These are phyloP conservation scores for Emergomyces africanus DNA, from an alignment of 2,329 filamentous ascomycete genomes.

Conservation along the genomic window DNA sequence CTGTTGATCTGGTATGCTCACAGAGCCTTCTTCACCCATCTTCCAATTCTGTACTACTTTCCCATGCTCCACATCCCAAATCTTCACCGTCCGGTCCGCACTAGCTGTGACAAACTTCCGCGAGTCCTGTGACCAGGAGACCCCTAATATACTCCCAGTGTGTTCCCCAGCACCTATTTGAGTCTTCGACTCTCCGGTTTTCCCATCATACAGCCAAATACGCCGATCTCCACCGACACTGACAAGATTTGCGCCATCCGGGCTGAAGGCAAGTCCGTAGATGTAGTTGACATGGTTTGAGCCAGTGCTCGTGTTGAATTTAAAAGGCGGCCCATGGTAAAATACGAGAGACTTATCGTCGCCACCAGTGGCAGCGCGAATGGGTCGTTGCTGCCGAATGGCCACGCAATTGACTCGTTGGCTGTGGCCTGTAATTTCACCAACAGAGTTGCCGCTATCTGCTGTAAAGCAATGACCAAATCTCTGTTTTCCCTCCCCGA, in stretches of 20 bases:
- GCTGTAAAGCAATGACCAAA: conserved; percentile 91
- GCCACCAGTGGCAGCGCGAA: conserved; percentile 79
- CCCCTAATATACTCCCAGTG: conserved; percentile 81
- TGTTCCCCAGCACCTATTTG: conserved; percentile 64
- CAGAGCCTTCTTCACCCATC: conserved; percentile 59
- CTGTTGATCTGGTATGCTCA: conserved; percentile 72
- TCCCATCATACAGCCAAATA: conserved; percentile 93
- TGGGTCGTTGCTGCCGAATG: conserved; percentile 77
- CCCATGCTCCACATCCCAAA: conserved; percentile 80
- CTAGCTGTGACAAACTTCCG: conserved; percentile 81
- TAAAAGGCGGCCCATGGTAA: conserved; percentile 88
- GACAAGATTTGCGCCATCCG: conserved; percentile 68
- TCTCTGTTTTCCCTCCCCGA: conserved; percentile 86
- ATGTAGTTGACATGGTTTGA: conserved; percentile 80
- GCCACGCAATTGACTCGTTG: conserved; percentile 84
- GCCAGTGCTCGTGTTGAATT: conserved; percentile 74
- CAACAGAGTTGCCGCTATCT: conserved; percentile 91
- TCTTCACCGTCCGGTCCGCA: conserved; percentile 84
- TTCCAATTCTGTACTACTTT: conserved; percentile 71
- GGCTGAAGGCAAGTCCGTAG: conserved; percentile 76
- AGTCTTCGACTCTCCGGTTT: conserved; percentile 71
- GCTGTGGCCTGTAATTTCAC: conserved; percentile 85
- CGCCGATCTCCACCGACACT: conserved; percentile 85
- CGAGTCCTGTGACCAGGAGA: conserved; percentile 82
- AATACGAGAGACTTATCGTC: conserved; percentile 88